These are phyloP conservation scores for Annulohypoxylon stygium DNA, from an alignment of 495 filamentous ascomycete species.

Conservation along the genomic window DNA sequence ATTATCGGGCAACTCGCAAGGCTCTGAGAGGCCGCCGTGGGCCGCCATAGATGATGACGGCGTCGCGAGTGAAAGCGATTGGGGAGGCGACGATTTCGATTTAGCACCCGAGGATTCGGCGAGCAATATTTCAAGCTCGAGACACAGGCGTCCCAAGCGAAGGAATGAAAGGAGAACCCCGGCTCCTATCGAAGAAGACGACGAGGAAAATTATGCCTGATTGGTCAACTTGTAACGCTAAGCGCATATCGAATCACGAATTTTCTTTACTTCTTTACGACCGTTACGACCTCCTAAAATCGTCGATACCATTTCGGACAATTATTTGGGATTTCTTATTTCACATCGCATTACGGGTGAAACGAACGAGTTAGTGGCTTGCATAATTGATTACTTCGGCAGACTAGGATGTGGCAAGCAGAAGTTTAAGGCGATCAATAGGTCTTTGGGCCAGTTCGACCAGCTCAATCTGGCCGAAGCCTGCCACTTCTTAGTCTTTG, in stretches of 20 bases:
- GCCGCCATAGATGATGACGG: conserved; percentile 59
- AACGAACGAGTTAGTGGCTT: not conserved
- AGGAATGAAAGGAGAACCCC: conserved; percentile 83
- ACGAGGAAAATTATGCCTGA: conserved; percentile 63
- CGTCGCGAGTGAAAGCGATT: conserved; percentile 69
- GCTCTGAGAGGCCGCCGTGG: conserved; percentile 60
- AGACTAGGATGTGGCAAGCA: not conserved
- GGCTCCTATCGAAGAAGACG: conserved; percentile 87
- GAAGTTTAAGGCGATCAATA: conserved; percentile 14
- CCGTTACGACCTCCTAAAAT: conserved; percentile 28
- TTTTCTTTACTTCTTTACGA: conserved; percentile 41
- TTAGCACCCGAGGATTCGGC: conserved; percentile 81
- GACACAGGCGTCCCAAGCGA: conserved; percentile 76
- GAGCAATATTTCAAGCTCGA: conserved; percentile 86
- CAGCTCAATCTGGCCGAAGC: conserved; percentile 21
- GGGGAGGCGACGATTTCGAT: conserved; percentile 78
- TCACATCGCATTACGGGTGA: conserved; percentile 13
- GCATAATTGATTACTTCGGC: conserved; percentile 4
- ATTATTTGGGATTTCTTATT: conserved; percentile 23
- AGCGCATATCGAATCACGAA: conserved; percentile 13
- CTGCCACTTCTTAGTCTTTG: conserved; percentile 12
- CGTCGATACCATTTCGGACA: conserved; percentile 35
- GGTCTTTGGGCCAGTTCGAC: conserved; percentile 24
- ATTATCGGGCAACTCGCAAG: conserved; percentile 50
- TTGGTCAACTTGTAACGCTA: conserved; percentile 4